A percentile compares a stretch with the other conserved stretches of the same genome.
Conservation (phyloP, 257 asterid species). For the Primulina eburnea region DNA sequence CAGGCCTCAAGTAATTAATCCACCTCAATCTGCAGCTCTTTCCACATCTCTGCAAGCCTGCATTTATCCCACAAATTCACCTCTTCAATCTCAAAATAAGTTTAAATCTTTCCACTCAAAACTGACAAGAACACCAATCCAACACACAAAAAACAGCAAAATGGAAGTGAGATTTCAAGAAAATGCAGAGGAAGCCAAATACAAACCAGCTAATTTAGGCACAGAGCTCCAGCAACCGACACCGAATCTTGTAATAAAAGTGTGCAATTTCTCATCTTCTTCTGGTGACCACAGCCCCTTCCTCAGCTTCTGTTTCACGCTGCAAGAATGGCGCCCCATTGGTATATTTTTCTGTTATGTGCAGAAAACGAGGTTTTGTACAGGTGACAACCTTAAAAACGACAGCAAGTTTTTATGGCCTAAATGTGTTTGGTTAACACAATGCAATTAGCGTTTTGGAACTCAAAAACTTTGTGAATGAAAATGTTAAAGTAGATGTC, state of each 20-base stretch:
- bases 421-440: slow-evolving; percentile 3
- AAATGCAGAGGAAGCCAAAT: too few species aligned
- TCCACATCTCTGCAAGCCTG: slow-evolving; percentile 83
- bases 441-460: background rate
- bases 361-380: slow-evolving; percentile 17
- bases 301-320: slow-evolving; percentile 69
- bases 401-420: slow-evolving; percentile 24
- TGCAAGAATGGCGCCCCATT: slow-evolving; percentile 68
- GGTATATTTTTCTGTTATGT: background rate
- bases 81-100: too few species aligned
- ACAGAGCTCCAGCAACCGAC: slow-evolving; percentile 97
- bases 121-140: background rate
- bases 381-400: slow-evolving; percentile 10
- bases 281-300: slow-evolving; percentile 97
- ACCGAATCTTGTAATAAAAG: slow-evolving; percentile 67
- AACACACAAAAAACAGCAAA: background rate
- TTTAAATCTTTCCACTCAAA: background rate
- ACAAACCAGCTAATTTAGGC: slow-evolving; percentile 74
- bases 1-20: slow-evolving; percentile 87
- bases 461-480: slow-evolving; percentile 8
- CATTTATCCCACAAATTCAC: slow-evolving; percentile 12
- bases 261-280: slow-evolving; percentile 72
- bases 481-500: slow-evolving; percentile 17
- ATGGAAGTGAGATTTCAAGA: background rate
- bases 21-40: slow-evolving; percentile 86